These are phyloP conservation scores for Cicer judaicum DNA, from an alignment of 306 rosid genomes.

Conservation along the genomic window DNA sequence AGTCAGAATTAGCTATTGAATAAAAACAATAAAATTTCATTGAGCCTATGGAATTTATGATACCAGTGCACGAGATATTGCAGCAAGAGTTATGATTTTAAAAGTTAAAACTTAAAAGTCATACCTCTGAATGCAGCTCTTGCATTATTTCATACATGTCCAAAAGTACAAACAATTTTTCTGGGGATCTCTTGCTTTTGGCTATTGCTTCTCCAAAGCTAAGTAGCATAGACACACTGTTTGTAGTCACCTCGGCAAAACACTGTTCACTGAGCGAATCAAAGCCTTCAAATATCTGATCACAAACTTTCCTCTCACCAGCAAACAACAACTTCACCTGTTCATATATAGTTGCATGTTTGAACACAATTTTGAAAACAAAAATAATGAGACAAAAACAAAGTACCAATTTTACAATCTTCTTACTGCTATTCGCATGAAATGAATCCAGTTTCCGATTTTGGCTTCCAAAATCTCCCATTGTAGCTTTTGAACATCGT, in stretches of 20 bases:
- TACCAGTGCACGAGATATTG: slow-evolving; percentile 13
- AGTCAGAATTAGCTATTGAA: not conserved
- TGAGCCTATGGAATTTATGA: slow-evolving; percentile 19
- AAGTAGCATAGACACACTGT: slow-evolving; percentile 85
- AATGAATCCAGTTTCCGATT: slow-evolving; percentile 99
- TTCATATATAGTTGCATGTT: slow-evolving; percentile 45
- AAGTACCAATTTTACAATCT: slow-evolving; percentile 31
- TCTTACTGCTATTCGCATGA: slow-evolving; percentile 97
- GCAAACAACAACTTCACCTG: slow-evolving; percentile 95
- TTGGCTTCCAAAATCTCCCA: slow-evolving; percentile 99
- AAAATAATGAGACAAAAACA: not conserved
- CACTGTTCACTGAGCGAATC: slow-evolving; percentile 87
- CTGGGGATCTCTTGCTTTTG: slow-evolving; percentile 93
- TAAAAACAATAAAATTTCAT: slow-evolving; percentile 4
- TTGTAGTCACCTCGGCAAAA: slow-evolving; percentile 90
- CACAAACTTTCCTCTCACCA: slow-evolving; percentile 92
- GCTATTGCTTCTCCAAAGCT: slow-evolving; percentile 99
- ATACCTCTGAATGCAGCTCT: slow-evolving; percentile 96
- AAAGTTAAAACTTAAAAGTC: slow-evolving; percentile 20
- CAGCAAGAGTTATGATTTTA: slow-evolving; percentile 18
- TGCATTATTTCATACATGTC: slow-evolving; percentile 99
- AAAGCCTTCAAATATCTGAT: slow-evolving; percentile 86
- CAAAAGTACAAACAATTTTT: slow-evolving; percentile 91
- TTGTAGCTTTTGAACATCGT: slow-evolving; percentile 92
- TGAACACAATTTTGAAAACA: not conserved